Conservation (phyloP, 192 early-diverging fungal genomes). For the Geranomyces michiganensis region DNA sequence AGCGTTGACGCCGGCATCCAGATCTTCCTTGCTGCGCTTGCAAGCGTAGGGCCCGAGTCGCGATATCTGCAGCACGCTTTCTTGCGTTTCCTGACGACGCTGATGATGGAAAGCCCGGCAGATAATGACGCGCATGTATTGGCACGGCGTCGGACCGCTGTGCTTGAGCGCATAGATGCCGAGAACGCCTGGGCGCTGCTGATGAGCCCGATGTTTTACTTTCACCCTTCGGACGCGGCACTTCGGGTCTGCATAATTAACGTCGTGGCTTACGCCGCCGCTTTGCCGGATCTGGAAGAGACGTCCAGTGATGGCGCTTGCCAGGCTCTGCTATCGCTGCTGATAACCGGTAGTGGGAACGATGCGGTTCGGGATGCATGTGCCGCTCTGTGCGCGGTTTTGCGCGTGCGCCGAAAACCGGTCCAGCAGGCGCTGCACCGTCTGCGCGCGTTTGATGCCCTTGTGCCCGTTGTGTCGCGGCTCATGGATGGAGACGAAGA, state of each 20-base stretch:
- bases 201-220: slow-evolving; percentile 9
- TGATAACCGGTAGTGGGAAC: not conserved
- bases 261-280: slow-evolving; percentile 10
- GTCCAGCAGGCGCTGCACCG: slow-evolving; percentile 12
- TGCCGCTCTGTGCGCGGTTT: slow-evolving; percentile 8
- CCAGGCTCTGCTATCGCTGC: slow-evolving; percentile 22
- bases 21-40: not conserved
- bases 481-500: not conserved
- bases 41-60: not conserved
- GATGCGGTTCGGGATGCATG: slow-evolving; percentile 3
- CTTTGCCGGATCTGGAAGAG: not conserved
- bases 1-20: not conserved
- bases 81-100: not conserved
- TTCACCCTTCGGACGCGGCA: not conserved
- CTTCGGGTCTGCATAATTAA: not conserved
- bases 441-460: slow-evolving; percentile 8
- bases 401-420: not conserved
- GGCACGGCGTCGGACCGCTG: not conserved
- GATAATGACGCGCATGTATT: not conserved
- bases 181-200: slow-evolving; percentile 10
- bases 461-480: slow-evolving; percentile 4
- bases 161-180: slow-evolving; percentile 14
- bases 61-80: slow-evolving; percentile 1
- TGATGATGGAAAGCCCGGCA: not conserved
- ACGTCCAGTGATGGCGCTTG: not conserved